Base-by-base conservation (phyloP, 306 rosid species). In the Prunus padus region DNA sequence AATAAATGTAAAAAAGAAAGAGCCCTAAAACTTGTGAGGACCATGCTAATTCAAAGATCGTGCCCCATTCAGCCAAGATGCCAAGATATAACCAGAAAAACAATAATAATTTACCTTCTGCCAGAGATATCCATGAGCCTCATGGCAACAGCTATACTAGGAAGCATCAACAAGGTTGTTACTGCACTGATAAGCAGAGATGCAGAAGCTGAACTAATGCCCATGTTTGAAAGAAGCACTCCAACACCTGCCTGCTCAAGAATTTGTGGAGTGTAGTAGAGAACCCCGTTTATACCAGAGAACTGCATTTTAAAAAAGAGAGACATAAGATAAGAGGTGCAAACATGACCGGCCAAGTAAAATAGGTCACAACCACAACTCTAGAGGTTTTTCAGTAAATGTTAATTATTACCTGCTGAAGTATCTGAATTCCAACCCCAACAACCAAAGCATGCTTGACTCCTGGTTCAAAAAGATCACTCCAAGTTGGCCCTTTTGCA, bases 231-330 rank as follows among this genome's bases (percentile, higher is more conserved):
- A 75, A 94, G 95, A 84, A 94, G 98, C 78, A 83, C 81, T 60
- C 90, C 98, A 79, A 94, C 98, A 26, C 98, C 98, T 25, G 98
- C 98, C 83, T 91, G 83, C 86, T 94, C 95, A 63, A 94, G 98
- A 79, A 94, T 94, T 88, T 94, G 98, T 68, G 98, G 98, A 25
- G 98, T 94, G 82, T 94, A 94, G 83, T 94, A 94, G 59, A 94
- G 91, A 76, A 91, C 97, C 63, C 98, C 98, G 81, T 86, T 94
- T 78, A 94, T 94, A 47, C 97, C 98, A 14, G 97, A 86, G 86
- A 91, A 89, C 98, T 94, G 87, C 86, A 76, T 51, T 30, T n/a
- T n/a, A n/a, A n/a, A n/a, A n/a, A n/a, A n/a, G n/a, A n/a, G n/a
- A n/a, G n/a, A n/a, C n/a, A n/a, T n/a, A n/a, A n/a, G n/a, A n/a